Percentiles rank a stretch among this genome's conserved stretches.
These are phyloP conservation scores for Ajuga reptans DNA, from an alignment of 305 asterid species.

Conservation along the genomic window DNA sequence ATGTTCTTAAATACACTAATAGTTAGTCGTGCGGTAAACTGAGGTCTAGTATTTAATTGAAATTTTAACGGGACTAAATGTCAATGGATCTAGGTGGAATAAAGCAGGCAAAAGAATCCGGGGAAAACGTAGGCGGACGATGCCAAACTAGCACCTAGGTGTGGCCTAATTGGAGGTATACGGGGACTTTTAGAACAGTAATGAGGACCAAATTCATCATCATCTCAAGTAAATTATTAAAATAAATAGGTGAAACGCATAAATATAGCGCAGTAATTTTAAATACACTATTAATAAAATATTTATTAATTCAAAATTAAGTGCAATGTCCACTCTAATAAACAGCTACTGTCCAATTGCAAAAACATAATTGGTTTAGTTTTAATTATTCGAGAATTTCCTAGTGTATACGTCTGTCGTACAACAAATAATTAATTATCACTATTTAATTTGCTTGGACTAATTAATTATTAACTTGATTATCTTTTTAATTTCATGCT, in stretches of 20 bases:
- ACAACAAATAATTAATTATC: background rate
- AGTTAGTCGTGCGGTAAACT: too few species aligned
- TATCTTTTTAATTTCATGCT: background rate
- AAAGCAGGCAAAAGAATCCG: too few species aligned
- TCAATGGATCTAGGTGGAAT: too few species aligned
- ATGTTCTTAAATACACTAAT: too few species aligned
- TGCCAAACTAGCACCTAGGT: too few species aligned
- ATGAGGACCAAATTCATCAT: background rate
- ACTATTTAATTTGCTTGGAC: too few species aligned
- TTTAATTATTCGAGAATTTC: background rate
- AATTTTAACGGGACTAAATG: too few species aligned
- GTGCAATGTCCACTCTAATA: conserved; percentile 12
- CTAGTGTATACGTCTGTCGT: background rate
- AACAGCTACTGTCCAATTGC: background rate
- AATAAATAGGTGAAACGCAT: background rate
- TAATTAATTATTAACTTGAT: background rate
- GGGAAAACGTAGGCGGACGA: too few species aligned
- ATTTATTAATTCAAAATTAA: background rate
- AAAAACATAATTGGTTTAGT: background rate
- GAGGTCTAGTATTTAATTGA: too few species aligned
- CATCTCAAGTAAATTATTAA: background rate
- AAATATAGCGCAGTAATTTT: conserved; percentile 6
- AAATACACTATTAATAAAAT: background rate
- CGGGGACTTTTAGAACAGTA: too few species aligned
- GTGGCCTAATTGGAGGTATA: too few species aligned